Evolutionary conservation across 2,329 filamentous ascomycete species (phyloP).

Genomic region (Plectosphaerella plurivora): DNA sequence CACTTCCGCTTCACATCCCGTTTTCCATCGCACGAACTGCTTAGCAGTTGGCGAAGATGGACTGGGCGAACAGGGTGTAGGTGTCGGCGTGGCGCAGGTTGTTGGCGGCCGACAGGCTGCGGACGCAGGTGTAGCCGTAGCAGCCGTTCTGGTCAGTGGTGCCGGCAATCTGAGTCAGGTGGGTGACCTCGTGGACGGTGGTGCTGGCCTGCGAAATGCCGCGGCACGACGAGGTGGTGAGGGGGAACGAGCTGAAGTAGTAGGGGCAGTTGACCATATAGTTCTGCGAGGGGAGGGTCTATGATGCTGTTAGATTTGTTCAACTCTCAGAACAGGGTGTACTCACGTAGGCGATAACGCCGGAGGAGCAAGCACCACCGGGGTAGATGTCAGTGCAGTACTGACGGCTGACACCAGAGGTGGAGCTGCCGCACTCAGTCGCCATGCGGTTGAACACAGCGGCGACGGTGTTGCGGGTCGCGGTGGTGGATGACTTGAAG

Average conservation of each 20-base stretch:
- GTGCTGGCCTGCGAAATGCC: slow-evolving; percentile 60
- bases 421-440: slow-evolving; percentile 48
- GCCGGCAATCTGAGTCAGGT: slow-evolving; percentile 50
- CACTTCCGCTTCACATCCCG: too few species aligned
- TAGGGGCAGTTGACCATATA: slow-evolving; percentile 59
- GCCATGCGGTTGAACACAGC: slow-evolving; percentile 47
- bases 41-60: too few species aligned
- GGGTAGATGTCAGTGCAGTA: slow-evolving; percentile 55
- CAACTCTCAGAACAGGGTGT: slow-evolving; percentile 39
- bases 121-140: slow-evolving; percentile 50
- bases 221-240: slow-evolving; percentile 49
- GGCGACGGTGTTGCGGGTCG: slow-evolving; percentile 43
- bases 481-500: slow-evolving; percentile 54
- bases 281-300: slow-evolving; percentile 46
- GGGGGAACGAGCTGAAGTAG: slow-evolving; percentile 51
- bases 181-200: slow-evolving; percentile 61
- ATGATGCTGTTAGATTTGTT: background rate
- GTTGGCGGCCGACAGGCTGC: slow-evolving; percentile 36
- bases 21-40: too few species aligned
- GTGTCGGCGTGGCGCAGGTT: slow-evolving; percentile 61
- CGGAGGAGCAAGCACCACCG: slow-evolving; percentile 35
- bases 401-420: slow-evolving; percentile 42
- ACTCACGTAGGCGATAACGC: slow-evolving; percentile 40
- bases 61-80: slow-evolving; percentile 34
- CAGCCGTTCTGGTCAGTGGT: slow-evolving; percentile 47